phyloP scores from a whole-genome alignment of 768 basidiomycete genomes.

The Phaeolepiota aurea region DNA sequence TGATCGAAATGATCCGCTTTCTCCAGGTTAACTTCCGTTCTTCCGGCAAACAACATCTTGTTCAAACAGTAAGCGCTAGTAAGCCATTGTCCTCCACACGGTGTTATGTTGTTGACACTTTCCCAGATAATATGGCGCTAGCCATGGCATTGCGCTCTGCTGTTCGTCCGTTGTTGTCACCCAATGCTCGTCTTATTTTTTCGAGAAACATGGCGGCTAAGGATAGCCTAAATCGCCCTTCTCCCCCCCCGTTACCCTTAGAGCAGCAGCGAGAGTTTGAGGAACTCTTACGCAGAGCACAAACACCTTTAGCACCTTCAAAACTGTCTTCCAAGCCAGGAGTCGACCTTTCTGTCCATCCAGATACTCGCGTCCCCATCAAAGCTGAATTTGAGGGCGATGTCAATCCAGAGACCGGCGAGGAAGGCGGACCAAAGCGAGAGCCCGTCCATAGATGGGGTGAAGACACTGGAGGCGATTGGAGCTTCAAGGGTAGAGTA shows the following conservation, averaged over 20 bases:
- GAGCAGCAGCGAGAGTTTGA: constrained; percentile 84
- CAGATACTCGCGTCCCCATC: constrained; percentile 55
- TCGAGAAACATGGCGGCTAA: no score
- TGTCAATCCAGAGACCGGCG: constrained; percentile 74
- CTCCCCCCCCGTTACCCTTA: constrained; percentile 68
- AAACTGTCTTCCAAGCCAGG: constrained; percentile 25
- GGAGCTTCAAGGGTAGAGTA: constrained; percentile 87
- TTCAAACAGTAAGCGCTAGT: no score
- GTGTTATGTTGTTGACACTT: no score
- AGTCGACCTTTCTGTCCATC: constrained; percentile 46
- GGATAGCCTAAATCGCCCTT: constrained; percentile 56
- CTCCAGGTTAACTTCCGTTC: no score
- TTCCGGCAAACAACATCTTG: no score
- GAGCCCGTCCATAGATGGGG: constrained; percentile 69
- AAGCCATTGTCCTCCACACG: no score
- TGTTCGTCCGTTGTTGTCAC: no score
- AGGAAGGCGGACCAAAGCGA: constrained; percentile 78
- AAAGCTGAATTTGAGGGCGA: constrained; percentile 74
- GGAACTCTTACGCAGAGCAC: constrained; percentile 61
- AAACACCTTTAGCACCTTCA: constrained; percentile 28
- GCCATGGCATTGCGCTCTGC: no score
- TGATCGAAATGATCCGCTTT: no score
- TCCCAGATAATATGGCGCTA: no score
- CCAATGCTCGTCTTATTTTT: no score
- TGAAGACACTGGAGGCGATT: constrained; percentile 55